Evolutionary conservation across 768 basidiomycete genomes (phyloP), one percentile per base, ranked within the genome.

Genomic region (Russula vinacea): DNA sequence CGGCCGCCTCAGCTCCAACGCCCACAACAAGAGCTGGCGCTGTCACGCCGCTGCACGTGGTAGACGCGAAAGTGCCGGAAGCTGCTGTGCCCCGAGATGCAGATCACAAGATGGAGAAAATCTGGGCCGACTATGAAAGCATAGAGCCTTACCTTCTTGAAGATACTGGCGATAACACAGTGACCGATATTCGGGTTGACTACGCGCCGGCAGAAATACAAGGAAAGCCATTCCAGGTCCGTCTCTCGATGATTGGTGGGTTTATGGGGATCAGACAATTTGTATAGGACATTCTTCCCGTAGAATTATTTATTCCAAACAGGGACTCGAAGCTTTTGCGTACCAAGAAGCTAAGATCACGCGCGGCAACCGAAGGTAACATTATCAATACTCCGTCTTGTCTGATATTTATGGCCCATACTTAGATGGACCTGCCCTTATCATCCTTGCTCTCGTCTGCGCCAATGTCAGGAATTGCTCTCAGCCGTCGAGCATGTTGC

Each of bases 381-480:
- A n/a, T 39, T 7, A 40, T 4, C 52, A n/a, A 32, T 29, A 7
- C 5, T 14, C 13, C 7, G 29, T 9, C 16, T 40, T 26, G 14
- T 51, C 37, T 8, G 33, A 55, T 29, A 56, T 17, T 35, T 47
- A 24, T 45, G 6, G 19, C 39, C 29, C 19, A 45, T 60, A 47
- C 35, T 35, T 24, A 94, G 92, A 97, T 74, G 94, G 94, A 0
- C 90, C 94, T 2, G 90, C 94, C 0, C 78, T 98, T 24, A 85
- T 98, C 58, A 84, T 98, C 35, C 83, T 98, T 24, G 88, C 94
- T 0, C 79, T 98, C 6, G 80, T 97, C 32, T 90, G 90, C 29
- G 86, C 94, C 17, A 95, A 95, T 69, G 83, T 98, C 26, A 84
- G 97, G 40, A 95, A 94, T 69, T 96, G 92, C 70, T 76, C 80